Conservation (phyloP, 352 stramenopile species). For the Aphanomyces stellatus region DNA sequence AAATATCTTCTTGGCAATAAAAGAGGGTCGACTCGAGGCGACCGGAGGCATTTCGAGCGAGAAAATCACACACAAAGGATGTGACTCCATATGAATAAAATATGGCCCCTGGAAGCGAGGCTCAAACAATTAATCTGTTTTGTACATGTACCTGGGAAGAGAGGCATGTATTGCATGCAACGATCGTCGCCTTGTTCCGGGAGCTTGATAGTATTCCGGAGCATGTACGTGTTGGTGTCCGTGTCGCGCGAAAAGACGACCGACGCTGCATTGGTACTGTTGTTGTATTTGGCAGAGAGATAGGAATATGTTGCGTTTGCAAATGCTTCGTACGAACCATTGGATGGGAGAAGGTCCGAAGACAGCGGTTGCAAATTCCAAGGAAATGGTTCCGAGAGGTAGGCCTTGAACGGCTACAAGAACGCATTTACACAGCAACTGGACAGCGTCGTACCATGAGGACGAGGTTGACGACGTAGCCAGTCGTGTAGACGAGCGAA, state of each 20-base stretch:
- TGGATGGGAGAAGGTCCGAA: too few species aligned
- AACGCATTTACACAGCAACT: too few species aligned
- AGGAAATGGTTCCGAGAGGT: neutral
- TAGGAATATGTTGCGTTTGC: neutral
- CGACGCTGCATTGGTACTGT: neutral
- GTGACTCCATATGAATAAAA: neutral
- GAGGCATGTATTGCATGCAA: neutral
- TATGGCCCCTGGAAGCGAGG: too few species aligned
- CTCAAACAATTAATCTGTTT: neutral
- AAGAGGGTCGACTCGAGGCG: neutral
- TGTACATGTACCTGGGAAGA: neutral
- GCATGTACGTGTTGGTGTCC: neutral
- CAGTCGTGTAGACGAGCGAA: too few species aligned
- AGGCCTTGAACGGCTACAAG: too few species aligned
- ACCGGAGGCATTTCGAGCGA: neutral
- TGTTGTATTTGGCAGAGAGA: neutral
- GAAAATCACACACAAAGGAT: neutral
- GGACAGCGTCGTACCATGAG: too few species aligned
- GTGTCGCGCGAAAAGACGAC: neutral
- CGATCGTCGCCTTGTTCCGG: neutral
- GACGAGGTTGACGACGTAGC: too few species aligned
- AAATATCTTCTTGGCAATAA: too few species aligned
- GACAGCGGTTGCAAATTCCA: neutral
- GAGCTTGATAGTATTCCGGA: neutral
- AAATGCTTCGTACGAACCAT: neutral